A percentile compares a stretch with the other conserved stretches of the same genome.
phyloP scores from a whole-genome alignment of 176 grass and related monocot species.

The Ensete glaucum region DNA sequence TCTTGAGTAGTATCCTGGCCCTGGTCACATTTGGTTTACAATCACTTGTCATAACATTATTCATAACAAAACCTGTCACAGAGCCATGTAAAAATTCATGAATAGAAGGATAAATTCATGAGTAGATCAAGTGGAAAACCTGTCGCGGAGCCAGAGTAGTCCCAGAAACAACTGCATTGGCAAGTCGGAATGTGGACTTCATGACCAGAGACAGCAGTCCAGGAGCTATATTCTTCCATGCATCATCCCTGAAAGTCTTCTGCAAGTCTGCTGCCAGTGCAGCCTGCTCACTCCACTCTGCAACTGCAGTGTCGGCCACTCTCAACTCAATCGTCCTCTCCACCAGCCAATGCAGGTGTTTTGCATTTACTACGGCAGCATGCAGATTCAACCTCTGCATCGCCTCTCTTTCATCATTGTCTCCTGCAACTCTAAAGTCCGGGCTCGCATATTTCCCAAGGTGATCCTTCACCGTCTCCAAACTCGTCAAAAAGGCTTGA shows the following conservation, averaged over 20 bases:
- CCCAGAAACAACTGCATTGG: conserved; percentile 55
- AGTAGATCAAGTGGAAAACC: conserved; percentile 24
- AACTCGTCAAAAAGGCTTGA: conserved; percentile 39
- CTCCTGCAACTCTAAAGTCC: conserved; percentile 47
- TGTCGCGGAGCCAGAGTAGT: conserved; percentile 55
- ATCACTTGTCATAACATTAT: not conserved
- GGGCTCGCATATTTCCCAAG: conserved; percentile 85
- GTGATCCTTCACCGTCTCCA: conserved; percentile 70
- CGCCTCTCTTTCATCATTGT: conserved; percentile 71
- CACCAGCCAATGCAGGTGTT: conserved; percentile 68
- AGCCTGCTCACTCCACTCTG: conserved; percentile 64
- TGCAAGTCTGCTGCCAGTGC: conserved; percentile 52
- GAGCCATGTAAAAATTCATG: too few relatives aligned
- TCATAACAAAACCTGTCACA: not conserved
- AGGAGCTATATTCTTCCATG: conserved; percentile 76
- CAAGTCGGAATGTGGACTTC: conserved; percentile 48
- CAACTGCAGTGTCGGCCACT: conserved; percentile 47
- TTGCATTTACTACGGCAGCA: conserved; percentile 49
- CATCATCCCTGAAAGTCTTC: conserved; percentile 76
- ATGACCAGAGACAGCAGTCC: conserved; percentile 64
- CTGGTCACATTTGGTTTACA: not conserved
- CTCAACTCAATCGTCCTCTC: conserved; percentile 86
- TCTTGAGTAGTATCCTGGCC: not conserved
- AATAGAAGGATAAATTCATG: not conserved
- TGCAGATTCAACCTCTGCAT: conserved; percentile 80